Percentiles rank a stretch among this genome's conserved stretches.
Conservation (phyloP, 495 filamentous ascomycete genomes). For the Hypoxylon cercidicola region DNA sequence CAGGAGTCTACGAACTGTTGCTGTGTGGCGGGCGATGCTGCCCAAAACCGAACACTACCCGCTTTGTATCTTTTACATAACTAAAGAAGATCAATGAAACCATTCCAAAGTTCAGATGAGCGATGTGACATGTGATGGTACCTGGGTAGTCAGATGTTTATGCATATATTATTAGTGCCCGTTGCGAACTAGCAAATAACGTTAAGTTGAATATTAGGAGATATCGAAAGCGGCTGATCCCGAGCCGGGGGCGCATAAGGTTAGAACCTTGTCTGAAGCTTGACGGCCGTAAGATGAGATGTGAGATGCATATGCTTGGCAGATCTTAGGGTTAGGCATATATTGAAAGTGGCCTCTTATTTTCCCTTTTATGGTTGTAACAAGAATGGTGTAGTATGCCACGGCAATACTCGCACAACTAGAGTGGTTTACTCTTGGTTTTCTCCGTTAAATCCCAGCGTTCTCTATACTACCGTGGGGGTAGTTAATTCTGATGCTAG, state of each 20-base stretch:
- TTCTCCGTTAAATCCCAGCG: too few species aligned
- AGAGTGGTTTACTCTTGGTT: too few species aligned
- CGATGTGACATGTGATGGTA: too few species aligned
- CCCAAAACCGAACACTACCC: constrained; percentile 25
- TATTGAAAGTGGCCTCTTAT: too few species aligned
- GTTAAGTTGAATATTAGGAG: background rate
- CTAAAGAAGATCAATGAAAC: constrained; percentile 41
- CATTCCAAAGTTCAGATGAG: constrained; percentile 21
- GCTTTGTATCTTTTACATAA: constrained; percentile 44
- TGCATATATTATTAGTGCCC: background rate
- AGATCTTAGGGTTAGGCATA: background rate
- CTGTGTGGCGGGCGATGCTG: constrained; percentile 12
- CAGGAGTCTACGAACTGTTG: constrained; percentile 36
- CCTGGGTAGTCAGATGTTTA: background rate
- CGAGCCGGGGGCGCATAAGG: background rate
- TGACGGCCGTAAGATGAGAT: background rate
- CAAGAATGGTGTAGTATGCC: too few species aligned
- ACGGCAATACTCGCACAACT: too few species aligned
- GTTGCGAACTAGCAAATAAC: background rate
- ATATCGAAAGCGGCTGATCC: constrained; percentile 3
- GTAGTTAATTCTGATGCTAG: too few species aligned
- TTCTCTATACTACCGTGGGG: too few species aligned
- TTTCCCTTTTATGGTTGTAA: too few species aligned
- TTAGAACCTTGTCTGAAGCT: background rate
- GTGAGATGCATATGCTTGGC: background rate